Evolutionary conservation across 1,284 basidiomycete species (phyloP).

Genomic region (Austroboletus niveus): DNA sequence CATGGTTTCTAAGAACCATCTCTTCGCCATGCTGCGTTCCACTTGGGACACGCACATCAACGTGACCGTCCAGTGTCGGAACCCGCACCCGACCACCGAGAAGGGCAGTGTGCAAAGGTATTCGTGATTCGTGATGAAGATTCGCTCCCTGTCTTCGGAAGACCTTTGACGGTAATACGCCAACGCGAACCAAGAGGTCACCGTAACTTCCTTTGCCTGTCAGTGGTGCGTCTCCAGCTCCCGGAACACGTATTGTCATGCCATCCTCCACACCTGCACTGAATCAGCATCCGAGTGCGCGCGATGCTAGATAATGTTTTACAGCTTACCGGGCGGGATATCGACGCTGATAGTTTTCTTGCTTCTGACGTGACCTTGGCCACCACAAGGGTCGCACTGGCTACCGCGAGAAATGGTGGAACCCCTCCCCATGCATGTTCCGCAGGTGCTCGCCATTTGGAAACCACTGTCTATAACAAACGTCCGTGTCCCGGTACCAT

Average conservation of each 20-base stretch:
- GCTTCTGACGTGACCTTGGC: slow-evolving; percentile 85
- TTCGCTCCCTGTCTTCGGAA: slow-evolving; percentile 94
- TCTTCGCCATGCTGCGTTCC: slow-evolving; percentile 98
- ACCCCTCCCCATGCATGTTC: slow-evolving; percentile 82
- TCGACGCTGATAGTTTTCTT: slow-evolving; percentile 81
- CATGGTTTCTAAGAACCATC: slow-evolving; percentile 90
- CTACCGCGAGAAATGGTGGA: slow-evolving; percentile 76
- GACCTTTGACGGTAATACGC: slow-evolving; percentile 78
- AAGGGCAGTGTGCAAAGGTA: slow-evolving; percentile 91
- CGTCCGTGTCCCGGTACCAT: slow-evolving; percentile 85
- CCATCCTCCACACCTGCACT: slow-evolving; percentile 89
- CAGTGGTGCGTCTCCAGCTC: slow-evolving; percentile 85
- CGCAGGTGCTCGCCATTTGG: slow-evolving; percentile 95
- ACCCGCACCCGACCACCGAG: slow-evolving; percentile 92
- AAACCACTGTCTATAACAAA: slow-evolving; percentile 95
- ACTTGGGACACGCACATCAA: slow-evolving; percentile 89
- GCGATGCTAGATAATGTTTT: slow-evolving; percentile 7
- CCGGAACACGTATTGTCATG: slow-evolving; percentile 86
- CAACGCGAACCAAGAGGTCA: slow-evolving; percentile 87
- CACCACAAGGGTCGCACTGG: slow-evolving; percentile 81
- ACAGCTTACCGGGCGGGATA: slow-evolving; percentile 75
- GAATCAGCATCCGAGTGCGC: slow-evolving; percentile 15
- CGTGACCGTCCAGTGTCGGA: slow-evolving; percentile 94
- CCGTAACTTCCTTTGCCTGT: slow-evolving; percentile 76
- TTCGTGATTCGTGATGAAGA: slow-evolving; percentile 87